phyloP scores from a whole-genome alignment of 2,329 filamentous ascomycete species.

The Apiospora koreana region DNA sequence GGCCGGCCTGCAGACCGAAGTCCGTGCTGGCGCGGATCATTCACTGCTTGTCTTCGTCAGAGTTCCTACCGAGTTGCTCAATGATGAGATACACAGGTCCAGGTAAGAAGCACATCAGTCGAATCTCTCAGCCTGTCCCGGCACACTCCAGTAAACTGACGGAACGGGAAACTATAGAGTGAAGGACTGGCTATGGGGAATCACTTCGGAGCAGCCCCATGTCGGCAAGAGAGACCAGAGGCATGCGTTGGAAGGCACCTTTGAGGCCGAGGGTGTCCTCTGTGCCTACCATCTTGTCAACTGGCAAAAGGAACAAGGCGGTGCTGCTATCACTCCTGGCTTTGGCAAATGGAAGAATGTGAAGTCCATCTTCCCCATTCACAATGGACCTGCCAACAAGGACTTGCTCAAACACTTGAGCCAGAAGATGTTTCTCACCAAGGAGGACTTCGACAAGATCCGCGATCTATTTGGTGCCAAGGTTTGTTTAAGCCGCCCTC shows the following conservation, averaged over 20 bases:
- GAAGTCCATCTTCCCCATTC: constrained; percentile 62
- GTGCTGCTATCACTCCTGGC: constrained; percentile 62
- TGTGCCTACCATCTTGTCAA: constrained; percentile 70
- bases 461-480: constrained; percentile 65
- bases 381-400: constrained; percentile 59
- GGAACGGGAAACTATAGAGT: constrained; percentile 47
- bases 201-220: constrained; percentile 64
- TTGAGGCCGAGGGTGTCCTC: constrained; percentile 68
- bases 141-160: background rate
- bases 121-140: background rate
- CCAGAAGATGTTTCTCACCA: constrained; percentile 49
- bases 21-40: constrained; percentile 69
- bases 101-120: constrained; percentile 42
- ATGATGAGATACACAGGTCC: constrained; percentile 67
- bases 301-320: constrained; percentile 58
- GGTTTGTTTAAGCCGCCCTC: constrained; percentile 62
- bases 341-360: constrained; percentile 62
- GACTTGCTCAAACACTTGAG: constrained; percentile 59
- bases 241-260: constrained; percentile 43
- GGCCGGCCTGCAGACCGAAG: constrained; percentile 68
- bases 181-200: constrained; percentile 74
- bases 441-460: constrained; percentile 58
- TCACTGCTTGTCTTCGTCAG: constrained; percentile 69
- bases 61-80: constrained; percentile 62
- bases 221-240: constrained; percentile 48